These are phyloP conservation scores for Elsinoe arachidis DNA, from an alignment of 2,329 filamentous ascomycete species.

Conservation along the genomic window DNA sequence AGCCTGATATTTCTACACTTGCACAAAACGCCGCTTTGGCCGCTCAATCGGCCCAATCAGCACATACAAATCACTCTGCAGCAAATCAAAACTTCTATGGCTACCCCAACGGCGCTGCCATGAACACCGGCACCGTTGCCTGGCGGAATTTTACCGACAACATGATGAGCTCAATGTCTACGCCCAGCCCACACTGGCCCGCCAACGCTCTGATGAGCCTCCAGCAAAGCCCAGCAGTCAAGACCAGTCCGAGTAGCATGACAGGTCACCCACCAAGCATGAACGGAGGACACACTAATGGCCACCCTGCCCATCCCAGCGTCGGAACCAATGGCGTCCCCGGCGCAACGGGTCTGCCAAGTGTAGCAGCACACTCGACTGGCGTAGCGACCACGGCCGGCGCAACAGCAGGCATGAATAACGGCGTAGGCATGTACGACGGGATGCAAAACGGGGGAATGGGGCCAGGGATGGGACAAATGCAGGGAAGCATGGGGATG, in stretches of 20 bases:
- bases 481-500: slow-evolving; percentile 13
- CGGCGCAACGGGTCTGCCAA: background rate
- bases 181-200: slow-evolving; percentile 30
- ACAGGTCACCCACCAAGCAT: background rate
- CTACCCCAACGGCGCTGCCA: slow-evolving; percentile 9
- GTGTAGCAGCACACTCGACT: slow-evolving; percentile 11
- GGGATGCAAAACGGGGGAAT: background rate
- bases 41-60: slow-evolving; percentile 16
- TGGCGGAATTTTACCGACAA: slow-evolving; percentile 27
- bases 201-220: slow-evolving; percentile 33
- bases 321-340: background rate
- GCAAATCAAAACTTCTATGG: slow-evolving; percentile 13
- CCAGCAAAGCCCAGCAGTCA: slow-evolving; percentile 23
- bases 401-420: background rate
- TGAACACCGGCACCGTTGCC: slow-evolving; percentile 21
- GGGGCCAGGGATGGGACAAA: background rate
- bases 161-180: slow-evolving; percentile 19
- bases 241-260: background rate
- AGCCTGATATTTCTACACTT: slow-evolving; percentile 15
- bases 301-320: background rate
- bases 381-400: slow-evolving; percentile 6
- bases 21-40: slow-evolving; percentile 15
- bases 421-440: background rate
- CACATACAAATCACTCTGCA: slow-evolving; percentile 14
- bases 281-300: background rate